Evolutionary conservation across 345 rosid genomes (phyloP), one percentile per base, ranked within the genome.

Genomic region (Arabis hirsuta): DNA sequence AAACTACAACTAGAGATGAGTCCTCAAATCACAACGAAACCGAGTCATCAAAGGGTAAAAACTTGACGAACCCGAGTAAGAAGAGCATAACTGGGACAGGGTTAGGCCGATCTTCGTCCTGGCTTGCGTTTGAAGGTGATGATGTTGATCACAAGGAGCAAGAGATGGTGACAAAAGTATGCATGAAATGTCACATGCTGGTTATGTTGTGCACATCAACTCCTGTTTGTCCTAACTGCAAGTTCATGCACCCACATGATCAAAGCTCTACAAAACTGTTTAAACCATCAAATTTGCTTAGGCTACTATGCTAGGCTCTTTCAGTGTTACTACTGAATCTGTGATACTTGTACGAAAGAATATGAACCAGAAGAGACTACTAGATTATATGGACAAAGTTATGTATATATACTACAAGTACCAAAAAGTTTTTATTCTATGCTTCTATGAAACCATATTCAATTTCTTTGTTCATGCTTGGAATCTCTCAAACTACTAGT

Each of bases 181-280:
- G 98, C 74, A 79, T 72, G 70, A 76, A 76, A 72, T 90, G 98
- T 43, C 93, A 92, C 76, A 84, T 92, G 96, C 56, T 92, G 78
- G 96, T 92, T 73, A 90, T 92, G 90, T 77, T 92, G 2, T 84
- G 82, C 81, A 82, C 81, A 77, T 82, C 95, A 29, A 81, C 88
- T 47, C 98, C 90, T 32, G 76, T 86, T 2, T 92, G 98, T 69
- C 98, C 98, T 26, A 92, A 87, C 77, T 92, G 98, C 90, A 92
- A 92, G 72, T 92, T 90, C 84, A 73, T 90, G 84, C 95, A 92
- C 81, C 86, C 92, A 48, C 81, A 75, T 7, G 84, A 83, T 53
- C 92, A 85, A 42, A 73, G 60, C 75, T 53, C 81, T 53, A 77
- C 84, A 11, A 76, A 79, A 22, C 72, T 81, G 29, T 83, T 86